These are phyloP conservation scores for Myochromella boudieri DNA, from an alignment of 768 basidiomycete genomes.

Conservation along the genomic window DNA sequence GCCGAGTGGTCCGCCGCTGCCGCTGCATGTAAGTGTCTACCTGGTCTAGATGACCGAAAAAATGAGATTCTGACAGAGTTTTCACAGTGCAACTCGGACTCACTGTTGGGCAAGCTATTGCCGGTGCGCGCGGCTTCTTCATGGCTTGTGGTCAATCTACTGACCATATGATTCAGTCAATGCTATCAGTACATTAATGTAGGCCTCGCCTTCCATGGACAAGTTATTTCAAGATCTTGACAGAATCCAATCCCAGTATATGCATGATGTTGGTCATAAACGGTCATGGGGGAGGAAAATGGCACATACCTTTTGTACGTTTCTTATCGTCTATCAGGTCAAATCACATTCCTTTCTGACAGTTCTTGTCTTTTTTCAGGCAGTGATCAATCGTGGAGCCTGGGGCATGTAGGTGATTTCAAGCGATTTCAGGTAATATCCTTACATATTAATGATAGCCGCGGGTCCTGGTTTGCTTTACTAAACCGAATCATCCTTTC, in stretches of 20 bases:
- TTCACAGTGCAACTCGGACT: slow-evolving; percentile 25
- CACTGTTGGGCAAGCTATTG: slow-evolving; percentile 26
- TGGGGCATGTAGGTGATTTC: slow-evolving; percentile 25
- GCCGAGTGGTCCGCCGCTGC: slow-evolving; percentile 32
- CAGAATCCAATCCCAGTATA: not conserved
- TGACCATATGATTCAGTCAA: not conserved
- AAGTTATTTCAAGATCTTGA: not conserved
- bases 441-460: slow-evolving; percentile 11
- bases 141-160: not conserved
- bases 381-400: slow-evolving; percentile 24
- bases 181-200: slow-evolving; percentile 9
- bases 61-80: not conserved
- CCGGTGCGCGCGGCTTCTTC: slow-evolving; percentile 13
- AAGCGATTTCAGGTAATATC: not conserved
- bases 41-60: no score
- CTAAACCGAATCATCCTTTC: slow-evolving; percentile 30
- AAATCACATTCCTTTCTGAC: not conserved
- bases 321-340: not conserved
- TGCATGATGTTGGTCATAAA: slow-evolving; percentile 28
- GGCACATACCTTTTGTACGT: slow-evolving; percentile 31
- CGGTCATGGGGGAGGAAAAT: slow-evolving; percentile 30
- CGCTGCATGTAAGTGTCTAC: slow-evolving; percentile 21
- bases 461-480: slow-evolving; percentile 29
- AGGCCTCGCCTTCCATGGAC: no score
- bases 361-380: slow-evolving; percentile 13